Evolutionary conservation across 495 filamentous ascomycete genomes (phyloP), one percentile per base, ranked within the genome.

Genomic region (Annulohypoxylon moriforme): DNA sequence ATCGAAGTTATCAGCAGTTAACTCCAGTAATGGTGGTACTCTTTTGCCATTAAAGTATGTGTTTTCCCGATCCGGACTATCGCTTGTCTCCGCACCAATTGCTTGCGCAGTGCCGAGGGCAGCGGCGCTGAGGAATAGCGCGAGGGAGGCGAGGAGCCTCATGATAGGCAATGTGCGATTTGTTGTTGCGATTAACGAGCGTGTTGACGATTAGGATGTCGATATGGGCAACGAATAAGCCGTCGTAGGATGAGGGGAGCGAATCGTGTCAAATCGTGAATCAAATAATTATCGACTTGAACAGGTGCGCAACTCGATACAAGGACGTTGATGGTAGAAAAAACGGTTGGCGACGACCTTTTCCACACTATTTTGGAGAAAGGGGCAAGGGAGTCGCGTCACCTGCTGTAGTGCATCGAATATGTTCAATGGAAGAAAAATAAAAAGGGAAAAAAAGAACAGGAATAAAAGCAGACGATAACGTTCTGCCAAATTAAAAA

Each of bases 11-110:
- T 79, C 74, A 42, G 79, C 73, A 13, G 81, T 84, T 67, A 86
- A 64, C 50, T 85, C 88, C 69, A 86, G 85, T 76, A 94, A 80
- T 25, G 91, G 90, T 22, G 94, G 94, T 11, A 97, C 93, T 67
- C 86, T 84, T 38, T 93, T 83, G 53, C 87, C 91, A 82, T 98
- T 96, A 84, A 97, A 97, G 22, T 86, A 85, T 16, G 93, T 94
- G 46, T 79, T 78, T 69, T 82, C 76, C 16, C 59, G 66, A 18
- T 77, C 65, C 34, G 64, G 61, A 44, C 78, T 76, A 16, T 80
- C 68, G 20, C 20, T 70, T 42, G 65, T 76, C 11, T 78, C 81
- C 4, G 81, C 77, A 46, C 73, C 77, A 47, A 78, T 76, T 53
- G 74, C 73, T 66, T 76, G 65, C 65, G 76, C 81, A 25, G 72